Evolutionary conservation across 192 early-diverging fungal species (phyloP).

Genomic region (Blastocladiella britannica): DNA sequence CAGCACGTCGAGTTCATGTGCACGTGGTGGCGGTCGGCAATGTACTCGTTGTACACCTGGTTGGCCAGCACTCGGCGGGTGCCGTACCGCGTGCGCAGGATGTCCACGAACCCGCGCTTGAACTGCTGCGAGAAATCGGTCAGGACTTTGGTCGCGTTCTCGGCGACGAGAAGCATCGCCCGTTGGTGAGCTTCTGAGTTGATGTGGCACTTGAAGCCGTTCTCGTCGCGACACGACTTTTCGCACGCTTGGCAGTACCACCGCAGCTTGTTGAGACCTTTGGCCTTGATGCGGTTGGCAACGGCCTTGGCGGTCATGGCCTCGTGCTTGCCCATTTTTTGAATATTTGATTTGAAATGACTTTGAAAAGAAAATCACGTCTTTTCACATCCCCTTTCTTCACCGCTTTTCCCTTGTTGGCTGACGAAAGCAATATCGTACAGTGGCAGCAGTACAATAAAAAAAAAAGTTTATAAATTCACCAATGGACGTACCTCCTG

Average conservation of each 20-base stretch:
- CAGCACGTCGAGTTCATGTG: constrained; percentile 95
- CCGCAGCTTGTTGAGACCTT: constrained; percentile 68
- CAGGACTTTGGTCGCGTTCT: constrained; percentile 52
- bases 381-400: too few species aligned
- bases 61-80: constrained; percentile 76
- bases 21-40: constrained; percentile 69
- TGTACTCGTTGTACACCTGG: constrained; percentile 90
- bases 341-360: too few species aligned
- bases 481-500: too few species aligned
- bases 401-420: too few species aligned
- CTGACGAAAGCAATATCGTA: too few species aligned
- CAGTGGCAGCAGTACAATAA: too few species aligned
- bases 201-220: constrained; percentile 89
- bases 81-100: constrained; percentile 53
- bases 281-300: constrained; percentile 75
- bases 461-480: too few species aligned
- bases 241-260: constrained; percentile 94
- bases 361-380: too few species aligned
- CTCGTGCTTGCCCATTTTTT: constrained; percentile 51
- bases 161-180: constrained; percentile 72
- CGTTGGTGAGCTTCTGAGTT: constrained; percentile 74
- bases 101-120: constrained; percentile 55
- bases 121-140: constrained; percentile 63
- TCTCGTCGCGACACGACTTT: constrained; percentile 75
- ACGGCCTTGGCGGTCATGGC: constrained; percentile 68